These are phyloP conservation scores for Neocucurbitaria cava DNA, from an alignment of 2,329 filamentous ascomycete species.

Conservation along the genomic window DNA sequence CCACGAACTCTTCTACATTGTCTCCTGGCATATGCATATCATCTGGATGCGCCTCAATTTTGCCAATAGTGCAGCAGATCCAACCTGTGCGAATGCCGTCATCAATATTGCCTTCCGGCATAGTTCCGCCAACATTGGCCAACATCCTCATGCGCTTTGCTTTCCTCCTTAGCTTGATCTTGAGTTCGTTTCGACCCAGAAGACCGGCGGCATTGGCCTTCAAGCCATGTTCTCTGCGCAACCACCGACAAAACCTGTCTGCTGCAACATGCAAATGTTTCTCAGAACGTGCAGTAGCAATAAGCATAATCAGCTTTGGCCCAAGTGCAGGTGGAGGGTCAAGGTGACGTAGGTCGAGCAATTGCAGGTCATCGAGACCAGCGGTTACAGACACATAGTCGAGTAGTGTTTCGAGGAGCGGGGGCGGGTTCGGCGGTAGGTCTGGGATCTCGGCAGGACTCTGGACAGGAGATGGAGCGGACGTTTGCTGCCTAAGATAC, in stretches of 20 bases:
- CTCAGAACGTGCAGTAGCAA: conserved; percentile 89
- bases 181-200: conserved; percentile 88
- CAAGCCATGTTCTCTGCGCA: conserved; percentile 75
- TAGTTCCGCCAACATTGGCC: conserved; percentile 67
- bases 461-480: conserved; percentile 46
- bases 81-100: conserved; percentile 92
- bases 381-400: conserved; percentile 83
- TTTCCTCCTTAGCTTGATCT: conserved; percentile 81
- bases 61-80: conserved; percentile 91
- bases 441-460: conserved; percentile 66
- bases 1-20: conserved; percentile 67
- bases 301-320: conserved; percentile 87
- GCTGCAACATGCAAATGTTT: conserved; percentile 92
- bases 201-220: conserved; percentile 84
- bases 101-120: conserved; percentile 68
- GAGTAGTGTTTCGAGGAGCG: conserved; percentile 74
- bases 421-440: conserved; percentile 72
- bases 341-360: conserved; percentile 83
- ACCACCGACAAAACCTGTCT: conserved; percentile 86
- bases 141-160: conserved; percentile 82
- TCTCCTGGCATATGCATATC: conserved; percentile 40
- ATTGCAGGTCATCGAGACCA: conserved; percentile 79
- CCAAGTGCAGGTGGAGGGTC: conserved; percentile 89
- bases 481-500: conserved; percentile 73
- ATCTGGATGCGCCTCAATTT: conserved; percentile 64